phyloP scores from a whole-genome alignment of 2,329 filamentous ascomycete species.

The Penicillium verrucosum region DNA sequence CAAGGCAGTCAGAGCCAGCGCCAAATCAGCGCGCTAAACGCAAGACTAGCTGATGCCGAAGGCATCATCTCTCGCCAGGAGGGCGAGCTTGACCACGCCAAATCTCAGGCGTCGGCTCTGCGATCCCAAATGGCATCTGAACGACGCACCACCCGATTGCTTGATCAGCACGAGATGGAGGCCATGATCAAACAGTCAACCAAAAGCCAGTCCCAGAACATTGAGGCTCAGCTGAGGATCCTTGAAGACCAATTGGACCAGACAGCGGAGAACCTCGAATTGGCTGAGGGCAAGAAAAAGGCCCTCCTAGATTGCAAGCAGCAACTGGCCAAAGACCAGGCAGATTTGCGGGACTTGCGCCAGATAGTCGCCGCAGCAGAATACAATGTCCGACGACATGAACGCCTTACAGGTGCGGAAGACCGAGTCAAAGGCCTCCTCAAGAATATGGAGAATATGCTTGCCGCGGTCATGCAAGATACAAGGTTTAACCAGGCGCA shows the following conservation, averaged over 20 bases:
- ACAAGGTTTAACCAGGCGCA: not conserved
- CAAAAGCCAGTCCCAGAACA: not conserved
- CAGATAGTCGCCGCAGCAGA: fast-evolving
- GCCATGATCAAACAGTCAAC: not conserved
- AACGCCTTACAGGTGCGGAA: not conserved
- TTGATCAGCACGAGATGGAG: not conserved
- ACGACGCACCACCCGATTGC: not conserved
- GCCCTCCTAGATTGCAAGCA: not conserved
- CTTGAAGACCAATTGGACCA: not conserved
- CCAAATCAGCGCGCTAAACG: not conserved
- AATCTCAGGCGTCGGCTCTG: not conserved
- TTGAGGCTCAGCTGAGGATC: not conserved
- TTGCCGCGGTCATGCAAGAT: not conserved
- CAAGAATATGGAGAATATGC: fast-evolving
- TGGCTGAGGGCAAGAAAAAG: not conserved
- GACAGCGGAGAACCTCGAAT: not conserved
- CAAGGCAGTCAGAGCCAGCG: not conserved
- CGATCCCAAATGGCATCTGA: fast-evolving
- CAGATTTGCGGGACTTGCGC: fast-evolving
- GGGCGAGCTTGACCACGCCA: fast-evolving
- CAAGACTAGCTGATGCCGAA: not conserved
- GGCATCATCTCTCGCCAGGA: not conserved
- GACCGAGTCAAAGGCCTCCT: not conserved
- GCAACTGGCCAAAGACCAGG: too few species aligned
- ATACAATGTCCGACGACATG: fast-evolving